Percentiles rank a stretch among this genome's conserved stretches.
phyloP scores from a whole-genome alignment of 108 stramenopile genomes.

The Skeletonema costatum region DNA sequence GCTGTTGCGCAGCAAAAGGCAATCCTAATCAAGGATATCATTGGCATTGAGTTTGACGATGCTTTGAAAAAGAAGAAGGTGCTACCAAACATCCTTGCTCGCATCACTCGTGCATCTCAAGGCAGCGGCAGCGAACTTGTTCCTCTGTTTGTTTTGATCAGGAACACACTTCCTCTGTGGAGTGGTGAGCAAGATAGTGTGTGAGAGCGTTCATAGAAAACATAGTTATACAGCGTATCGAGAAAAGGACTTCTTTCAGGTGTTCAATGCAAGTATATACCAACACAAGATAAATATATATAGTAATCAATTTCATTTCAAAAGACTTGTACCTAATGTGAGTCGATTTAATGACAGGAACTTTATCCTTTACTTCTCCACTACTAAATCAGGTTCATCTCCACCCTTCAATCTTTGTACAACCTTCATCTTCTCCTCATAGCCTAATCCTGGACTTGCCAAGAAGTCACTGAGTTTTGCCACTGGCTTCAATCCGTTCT shows the following conservation, averaged over 20 bases:
- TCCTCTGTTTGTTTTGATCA: no score
- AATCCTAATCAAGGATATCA: no score
- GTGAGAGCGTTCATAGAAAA: not conserved
- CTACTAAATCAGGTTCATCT: slow-evolving; percentile 80
- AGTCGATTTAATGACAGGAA: not conserved
- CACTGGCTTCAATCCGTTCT: slow-evolving; percentile 78
- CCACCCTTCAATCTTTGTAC: slow-evolving; percentile 62
- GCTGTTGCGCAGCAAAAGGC: no score
- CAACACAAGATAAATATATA: not conserved
- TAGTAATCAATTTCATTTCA: not conserved
- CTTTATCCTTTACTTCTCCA: slow-evolving; percentile 53
- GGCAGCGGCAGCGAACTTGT: no score
- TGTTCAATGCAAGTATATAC: no score
- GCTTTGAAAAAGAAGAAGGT: not conserved
- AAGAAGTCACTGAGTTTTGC: slow-evolving; percentile 60
- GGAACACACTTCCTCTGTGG: not conserved
- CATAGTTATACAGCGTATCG: no score
- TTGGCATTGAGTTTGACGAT: no score
- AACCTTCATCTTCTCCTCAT: slow-evolving; percentile 51
- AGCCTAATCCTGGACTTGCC: slow-evolving; percentile 32
- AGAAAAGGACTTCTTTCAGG: no score
- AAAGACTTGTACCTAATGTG: not conserved
- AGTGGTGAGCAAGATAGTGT: not conserved
- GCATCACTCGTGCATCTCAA: no score
- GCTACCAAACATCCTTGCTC: no score